These are phyloP conservation scores for Cerioporus squamosus DNA, from an alignment of 1,284 basidiomycete genomes.

Conservation along the genomic window DNA sequence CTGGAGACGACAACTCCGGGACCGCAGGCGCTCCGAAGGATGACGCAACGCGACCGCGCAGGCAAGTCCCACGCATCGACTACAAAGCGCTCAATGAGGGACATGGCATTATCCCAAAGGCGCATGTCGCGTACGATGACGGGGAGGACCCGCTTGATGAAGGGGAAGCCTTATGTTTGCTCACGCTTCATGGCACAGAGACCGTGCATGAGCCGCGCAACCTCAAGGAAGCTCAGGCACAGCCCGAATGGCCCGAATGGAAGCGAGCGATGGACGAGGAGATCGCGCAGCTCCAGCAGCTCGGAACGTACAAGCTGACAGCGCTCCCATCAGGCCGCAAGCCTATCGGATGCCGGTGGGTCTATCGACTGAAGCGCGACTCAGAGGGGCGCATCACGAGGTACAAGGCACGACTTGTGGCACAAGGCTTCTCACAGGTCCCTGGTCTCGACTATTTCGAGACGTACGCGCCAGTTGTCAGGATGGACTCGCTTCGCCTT, in stretches of 20 bases:
- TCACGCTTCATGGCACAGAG: conserved; percentile 8
- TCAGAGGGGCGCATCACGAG: conserved; percentile 31
- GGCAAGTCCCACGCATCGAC: too few relatives aligned
- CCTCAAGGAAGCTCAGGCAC: conserved; percentile 20
- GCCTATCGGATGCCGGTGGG: conserved; percentile 36
- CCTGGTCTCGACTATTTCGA: conserved; percentile 45
- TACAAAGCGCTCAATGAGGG: too few relatives aligned
- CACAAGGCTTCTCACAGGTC: conserved; percentile 44
- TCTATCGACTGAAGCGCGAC: conserved; percentile 36
- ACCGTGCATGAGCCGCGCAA: conserved; percentile 9
- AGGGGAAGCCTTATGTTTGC: conserved; percentile 8
- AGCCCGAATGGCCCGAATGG: conserved; percentile 33
- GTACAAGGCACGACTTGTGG: conserved; percentile 46
- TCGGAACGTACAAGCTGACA: conserved; percentile 28
- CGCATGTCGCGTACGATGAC: too few relatives aligned
- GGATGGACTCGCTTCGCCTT: conserved; percentile 30
- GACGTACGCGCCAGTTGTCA: conserved; percentile 38
- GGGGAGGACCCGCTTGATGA: not conserved
- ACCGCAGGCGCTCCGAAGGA: too few relatives aligned
- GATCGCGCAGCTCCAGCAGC: conserved; percentile 27
- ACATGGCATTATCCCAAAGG: too few relatives aligned
- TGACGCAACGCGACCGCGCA: not conserved
- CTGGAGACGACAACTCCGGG: too few relatives aligned
- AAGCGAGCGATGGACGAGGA: conserved; percentile 37
- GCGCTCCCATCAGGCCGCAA: conserved; percentile 29